A percentile compares a stretch with the other conserved stretches of the same genome.
Conservation (phyloP, 164 flowering plant genomes). For the Chloranthus sessilifolius region DNA sequence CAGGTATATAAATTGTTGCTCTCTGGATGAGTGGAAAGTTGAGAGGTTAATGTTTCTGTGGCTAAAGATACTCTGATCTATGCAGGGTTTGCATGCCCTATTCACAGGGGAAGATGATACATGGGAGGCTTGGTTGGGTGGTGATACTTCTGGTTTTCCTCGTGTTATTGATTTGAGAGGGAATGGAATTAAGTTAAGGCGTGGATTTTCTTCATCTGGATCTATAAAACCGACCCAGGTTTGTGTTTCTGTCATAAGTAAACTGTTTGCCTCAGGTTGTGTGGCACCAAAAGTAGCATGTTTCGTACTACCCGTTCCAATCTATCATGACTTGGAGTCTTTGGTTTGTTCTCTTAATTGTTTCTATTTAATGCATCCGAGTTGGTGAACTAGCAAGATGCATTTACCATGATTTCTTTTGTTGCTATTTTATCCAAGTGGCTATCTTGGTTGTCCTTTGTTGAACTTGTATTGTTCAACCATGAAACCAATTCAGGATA, state of each 20-base stretch:
- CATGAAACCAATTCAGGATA: too few relatives aligned
- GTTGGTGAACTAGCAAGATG: too few relatives aligned
- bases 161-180: conserved; percentile 47
- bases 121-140: conserved; percentile 94
- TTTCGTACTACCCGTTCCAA: too few relatives aligned
- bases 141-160: conserved; percentile 71
- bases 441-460: too few relatives aligned
- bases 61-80: neutral
- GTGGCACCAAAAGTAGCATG: too few relatives aligned
- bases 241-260: conserved; percentile 7
- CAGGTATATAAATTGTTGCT: conserved; percentile 38
- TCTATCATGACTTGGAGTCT: too few relatives aligned
- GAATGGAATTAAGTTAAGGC: conserved; percentile 74
- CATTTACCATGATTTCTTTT: too few relatives aligned
- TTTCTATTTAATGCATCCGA: too few relatives aligned
- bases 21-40: neutral
- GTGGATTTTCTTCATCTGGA: conserved; percentile 77
- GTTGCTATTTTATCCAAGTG: too few relatives aligned
- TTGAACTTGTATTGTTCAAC: too few relatives aligned
- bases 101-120: conserved; percentile 98
- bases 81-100: conserved; percentile 95
- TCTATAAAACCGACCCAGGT: conserved; percentile 88
- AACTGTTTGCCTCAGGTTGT: too few relatives aligned
- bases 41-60: neutral
- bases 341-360: too few relatives aligned